These are phyloP conservation scores for Myotisia sp. DNA, from an alignment of 2,329 filamentous ascomycete species.

Conservation along the genomic window DNA sequence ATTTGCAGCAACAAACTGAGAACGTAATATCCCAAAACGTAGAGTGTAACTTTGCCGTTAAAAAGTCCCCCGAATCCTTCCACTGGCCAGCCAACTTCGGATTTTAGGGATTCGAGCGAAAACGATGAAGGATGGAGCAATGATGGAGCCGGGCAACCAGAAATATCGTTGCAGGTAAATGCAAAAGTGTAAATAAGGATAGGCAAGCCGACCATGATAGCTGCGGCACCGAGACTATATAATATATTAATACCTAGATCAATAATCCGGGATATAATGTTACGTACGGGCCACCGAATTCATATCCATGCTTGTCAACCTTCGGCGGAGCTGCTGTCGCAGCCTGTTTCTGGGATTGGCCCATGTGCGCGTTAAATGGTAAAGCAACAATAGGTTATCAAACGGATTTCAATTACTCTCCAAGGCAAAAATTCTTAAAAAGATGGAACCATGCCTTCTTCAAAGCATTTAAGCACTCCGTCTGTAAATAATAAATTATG, in stretches of 20 bases:
- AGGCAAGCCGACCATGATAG: constrained; percentile 67
- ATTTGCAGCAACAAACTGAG: constrained; percentile 61
- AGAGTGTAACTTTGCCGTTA: constrained; percentile 53
- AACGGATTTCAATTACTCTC: no score
- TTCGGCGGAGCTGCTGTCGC: background rate
- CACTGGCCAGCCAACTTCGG: constrained; percentile 66
- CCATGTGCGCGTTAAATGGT: no score
- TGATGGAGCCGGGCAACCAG: constrained; percentile 77
- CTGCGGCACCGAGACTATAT: constrained; percentile 26
- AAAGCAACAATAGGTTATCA: no score
- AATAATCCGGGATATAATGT: background rate
- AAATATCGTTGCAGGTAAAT: constrained; percentile 83
- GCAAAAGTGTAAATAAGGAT: constrained; percentile 62
- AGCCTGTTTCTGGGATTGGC: no score
- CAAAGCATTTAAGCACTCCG: no score
- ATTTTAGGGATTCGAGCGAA: constrained; percentile 56
- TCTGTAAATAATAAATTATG: no score
- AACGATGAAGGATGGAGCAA: constrained; percentile 59
- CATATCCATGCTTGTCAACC: constrained; percentile 21
- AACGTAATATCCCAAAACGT: constrained; percentile 61
- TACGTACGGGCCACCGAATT: constrained; percentile 34
- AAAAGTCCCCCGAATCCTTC: constrained; percentile 56
- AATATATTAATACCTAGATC: constrained; percentile 9
- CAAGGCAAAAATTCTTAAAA: no score
- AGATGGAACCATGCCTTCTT: no score